phyloP scores from a whole-genome alignment of 805 yeast species.

The Limtongia smithiae region DNA sequence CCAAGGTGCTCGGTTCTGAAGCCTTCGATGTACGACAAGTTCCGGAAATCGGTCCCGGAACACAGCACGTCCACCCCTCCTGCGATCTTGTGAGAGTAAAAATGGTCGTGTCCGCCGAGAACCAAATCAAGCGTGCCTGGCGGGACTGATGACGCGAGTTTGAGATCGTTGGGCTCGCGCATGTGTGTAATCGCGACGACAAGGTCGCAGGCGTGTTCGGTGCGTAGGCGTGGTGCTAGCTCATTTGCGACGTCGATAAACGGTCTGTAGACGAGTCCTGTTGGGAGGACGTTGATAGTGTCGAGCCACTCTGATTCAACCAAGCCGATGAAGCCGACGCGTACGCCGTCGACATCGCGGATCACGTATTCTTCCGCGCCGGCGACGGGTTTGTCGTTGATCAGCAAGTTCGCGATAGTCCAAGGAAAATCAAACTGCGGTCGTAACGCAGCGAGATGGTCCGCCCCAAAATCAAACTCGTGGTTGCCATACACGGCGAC shows the following conservation, averaged over 20 bases:
- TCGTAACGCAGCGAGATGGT: constrained; percentile 20
- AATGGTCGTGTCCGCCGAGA: constrained; percentile 31
- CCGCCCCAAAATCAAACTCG: constrained; percentile 31
- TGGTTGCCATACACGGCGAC: constrained; percentile 31
- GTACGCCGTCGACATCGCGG: constrained; percentile 15
- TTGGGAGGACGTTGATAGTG: constrained; percentile 27
- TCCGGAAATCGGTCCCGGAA: constrained; percentile 29
- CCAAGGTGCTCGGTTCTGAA: constrained; percentile 1
- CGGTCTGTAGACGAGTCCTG: constrained; percentile 15
- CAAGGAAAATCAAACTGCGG: constrained; percentile 29
- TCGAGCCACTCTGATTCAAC: constrained; percentile 31
- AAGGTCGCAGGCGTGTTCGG: constrained; percentile 25
- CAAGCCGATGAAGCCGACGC: constrained; percentile 28
- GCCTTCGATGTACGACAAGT: constrained; percentile 30
- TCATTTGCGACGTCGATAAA: constrained; percentile 19
- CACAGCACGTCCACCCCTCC: constrained; percentile 26
- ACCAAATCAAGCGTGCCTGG: constrained; percentile 27
- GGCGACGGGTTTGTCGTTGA: constrained; percentile 19
- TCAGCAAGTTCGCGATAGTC: constrained; percentile 26
- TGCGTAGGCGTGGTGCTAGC: constrained; percentile 17
- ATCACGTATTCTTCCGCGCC: constrained; percentile 17
- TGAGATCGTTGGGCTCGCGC: constrained; percentile 30
- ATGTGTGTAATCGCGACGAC: constrained; percentile 30
- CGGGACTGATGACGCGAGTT: constrained; percentile 24
- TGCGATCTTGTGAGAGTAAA: constrained; percentile 23